These are phyloP conservation scores for Camelina hispida DNA, from an alignment of 345 rosid species.

Conservation along the genomic window DNA sequence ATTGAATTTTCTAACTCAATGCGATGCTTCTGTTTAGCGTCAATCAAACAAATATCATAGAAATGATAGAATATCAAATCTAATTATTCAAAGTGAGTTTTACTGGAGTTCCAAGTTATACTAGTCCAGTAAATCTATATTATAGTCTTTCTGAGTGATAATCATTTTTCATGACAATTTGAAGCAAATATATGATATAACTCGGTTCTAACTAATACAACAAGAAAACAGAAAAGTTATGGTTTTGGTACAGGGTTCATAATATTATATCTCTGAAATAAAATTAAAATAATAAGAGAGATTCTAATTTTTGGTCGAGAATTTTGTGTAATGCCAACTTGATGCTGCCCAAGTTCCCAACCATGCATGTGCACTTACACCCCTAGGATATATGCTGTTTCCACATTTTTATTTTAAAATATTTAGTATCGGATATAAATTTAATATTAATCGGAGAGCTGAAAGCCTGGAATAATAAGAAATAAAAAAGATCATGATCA, in stretches of 20 bases:
- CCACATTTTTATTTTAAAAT: conserved; percentile 17
- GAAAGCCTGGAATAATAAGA: not conserved
- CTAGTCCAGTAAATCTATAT: not conserved
- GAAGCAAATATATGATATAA: not conserved
- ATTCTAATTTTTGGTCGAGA: conserved; percentile 36
- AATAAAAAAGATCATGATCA: not conserved
- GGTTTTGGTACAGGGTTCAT: not conserved
- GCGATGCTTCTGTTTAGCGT: not conserved
- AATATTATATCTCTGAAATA: not conserved
- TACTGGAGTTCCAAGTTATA: conserved; percentile 11
- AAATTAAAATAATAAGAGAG: conserved; percentile 13
- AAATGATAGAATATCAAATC: not conserved
- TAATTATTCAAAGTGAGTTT: not conserved
- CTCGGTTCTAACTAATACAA: not conserved
- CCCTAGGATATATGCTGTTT: conserved; percentile 22
- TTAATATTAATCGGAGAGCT: not conserved
- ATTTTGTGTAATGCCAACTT: conserved; percentile 44
- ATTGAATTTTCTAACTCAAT: not conserved
- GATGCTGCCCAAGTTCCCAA: conserved; percentile 45
- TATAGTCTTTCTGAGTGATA: not conserved
- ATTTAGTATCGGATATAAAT: not conserved
- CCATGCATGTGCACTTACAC: conserved; percentile 46
- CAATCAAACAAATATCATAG: not conserved
- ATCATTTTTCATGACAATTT: not conserved
- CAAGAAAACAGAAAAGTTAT: not conserved